Base-by-base conservation (phyloP, 306 rosid genomes). In the Rubus parviflorus region DNA sequence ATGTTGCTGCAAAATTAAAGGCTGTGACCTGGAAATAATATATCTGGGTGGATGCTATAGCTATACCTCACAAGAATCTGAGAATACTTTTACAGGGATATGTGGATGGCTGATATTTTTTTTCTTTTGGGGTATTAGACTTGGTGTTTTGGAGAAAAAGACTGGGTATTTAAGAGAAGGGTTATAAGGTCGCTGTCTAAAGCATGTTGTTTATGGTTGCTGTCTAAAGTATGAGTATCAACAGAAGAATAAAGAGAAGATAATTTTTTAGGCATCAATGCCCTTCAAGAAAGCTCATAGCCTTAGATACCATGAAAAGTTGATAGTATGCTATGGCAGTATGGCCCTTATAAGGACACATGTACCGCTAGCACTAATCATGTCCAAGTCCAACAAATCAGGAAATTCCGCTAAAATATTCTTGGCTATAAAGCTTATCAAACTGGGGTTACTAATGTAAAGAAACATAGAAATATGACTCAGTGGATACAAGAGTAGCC, bases 241-340 rank as follows among this genome's bases (percentile, higher is more conserved):
- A 38, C 62, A 3, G 4, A 19, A 70, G 23, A 70, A 51, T 19
- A 71, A 7, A 13, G 15, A 51, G 53, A n/a, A 43, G 9, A 71
- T 37, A 51, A 71, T 11, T 35, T 19, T 52, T 49, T 30, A 70
- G 74, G 61, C 15, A 73, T 56, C 45, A 2, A 17, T 73, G 68
- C 43, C 20, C 3, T 57, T 37, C 41, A 17, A 10, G 41, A 57
- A 57, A 58, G 25, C 20, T 56, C 41, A 42, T 23, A 25, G 30
- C 43, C 67, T 23, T 74, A 8, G 30, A 43, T 58, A 58, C 54
- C 53, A 25, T 58, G 68, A 74, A 74, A 46, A 25, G 49, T 47
- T 25, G 61, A 43, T 23, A 43, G 12, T 8, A 46, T 23, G 57
- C 9, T 37, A 1, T 20, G 53, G 4, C 38, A 30, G 35, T 30